Base-by-base conservation (phyloP, 768 basidiomycete species). In the Asterophora parasitica region DNA sequence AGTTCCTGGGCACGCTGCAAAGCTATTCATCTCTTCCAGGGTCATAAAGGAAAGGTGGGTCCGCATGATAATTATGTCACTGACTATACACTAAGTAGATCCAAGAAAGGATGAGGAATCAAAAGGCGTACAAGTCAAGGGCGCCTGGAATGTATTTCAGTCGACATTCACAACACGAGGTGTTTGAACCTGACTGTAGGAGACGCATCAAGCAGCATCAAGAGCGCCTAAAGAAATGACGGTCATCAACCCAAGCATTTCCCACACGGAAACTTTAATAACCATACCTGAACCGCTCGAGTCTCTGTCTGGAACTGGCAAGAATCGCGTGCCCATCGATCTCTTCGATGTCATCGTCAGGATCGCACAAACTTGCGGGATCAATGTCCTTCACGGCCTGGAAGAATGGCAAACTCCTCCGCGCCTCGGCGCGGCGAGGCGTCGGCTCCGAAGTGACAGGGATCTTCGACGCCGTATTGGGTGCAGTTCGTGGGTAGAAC, bases 321-420 rank as follows among this genome's bases (percentile, higher is more conserved):
- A 7, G 35, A 23, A 23, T 23, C 23, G 23, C 6, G 23, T 23
- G 23, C 19, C n/a, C 17, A 20, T 28, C 48, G 9, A 45, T 15
- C 2, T 23, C 27, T 27, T 38, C 48, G 23, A 23, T 23, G 7
- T 44, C 44, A 2, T 41, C 42, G 20, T 27, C n/a, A 32, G 33
- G 15, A 41, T 44, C 39, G 36, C 17, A 30, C 15, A 17, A 5
- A 28, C n/a, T 44, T 30, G 49, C 28, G 12, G 16, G 28, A n/a
- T 44, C 36, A 26, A 38, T 33, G 11, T 31, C 16, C 35, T 50
- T 55, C 28, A 44, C 51, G 19, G 57, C 37, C 16, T 49, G 51
- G 9, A 61, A 37, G 39, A 63, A 62, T 15, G 56, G 54, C 40
- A 64, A 47, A 40, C 62, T 63, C 49, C 43, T 59, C 30, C 63